Evolutionary conservation across 345 rosid species (phyloP).

Genomic region (Erucastrum elatum): DNA sequence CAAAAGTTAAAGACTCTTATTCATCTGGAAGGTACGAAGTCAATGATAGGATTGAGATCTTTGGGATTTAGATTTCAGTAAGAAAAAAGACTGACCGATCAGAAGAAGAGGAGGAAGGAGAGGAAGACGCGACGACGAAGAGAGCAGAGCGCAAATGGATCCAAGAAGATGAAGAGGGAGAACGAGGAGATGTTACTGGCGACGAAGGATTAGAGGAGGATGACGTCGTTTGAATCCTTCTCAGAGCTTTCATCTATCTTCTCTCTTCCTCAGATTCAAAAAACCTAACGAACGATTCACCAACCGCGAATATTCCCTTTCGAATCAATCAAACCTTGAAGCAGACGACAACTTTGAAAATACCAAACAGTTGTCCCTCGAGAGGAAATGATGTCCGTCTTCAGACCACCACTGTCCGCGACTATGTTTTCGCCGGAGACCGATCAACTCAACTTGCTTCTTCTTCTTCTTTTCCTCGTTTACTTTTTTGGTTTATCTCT

Average conservation of each 20-base stretch:
- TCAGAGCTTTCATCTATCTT: conserved; percentile 78
- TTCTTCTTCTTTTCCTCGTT: conserved; percentile 14
- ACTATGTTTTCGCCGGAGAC: conserved; percentile 6
- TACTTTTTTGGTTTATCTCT: conserved; percentile 24
- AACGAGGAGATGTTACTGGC: conserved; percentile 60
- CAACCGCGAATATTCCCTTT: background rate
- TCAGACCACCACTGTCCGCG: background rate
- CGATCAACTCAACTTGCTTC: conserved; percentile 27
- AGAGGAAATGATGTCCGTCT: background rate
- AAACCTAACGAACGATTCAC: background rate
- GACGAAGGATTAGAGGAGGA: conserved; percentile 61
- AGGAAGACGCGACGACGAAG: conserved; percentile 75
- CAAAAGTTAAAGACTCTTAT: background rate
- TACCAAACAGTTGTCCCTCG: background rate
- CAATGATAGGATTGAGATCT: no score
- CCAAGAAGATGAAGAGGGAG: conserved; percentile 79
- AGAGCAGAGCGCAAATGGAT: conserved; percentile 88
- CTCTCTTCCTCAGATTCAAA: background rate
- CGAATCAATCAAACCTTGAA: conserved; percentile 9
- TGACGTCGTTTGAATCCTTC: conserved; percentile 77
- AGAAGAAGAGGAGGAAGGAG: conserved; percentile 80
- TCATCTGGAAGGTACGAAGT: conserved; percentile 11
- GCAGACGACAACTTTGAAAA: conserved; percentile 9
- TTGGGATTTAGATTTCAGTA: background rate
- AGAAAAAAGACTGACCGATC: conserved; percentile 63